Evolutionary conservation across 768 basidiomycete genomes (phyloP), one percentile per base, ranked within the genome.

Genomic region (Lactarius trivialis): DNA sequence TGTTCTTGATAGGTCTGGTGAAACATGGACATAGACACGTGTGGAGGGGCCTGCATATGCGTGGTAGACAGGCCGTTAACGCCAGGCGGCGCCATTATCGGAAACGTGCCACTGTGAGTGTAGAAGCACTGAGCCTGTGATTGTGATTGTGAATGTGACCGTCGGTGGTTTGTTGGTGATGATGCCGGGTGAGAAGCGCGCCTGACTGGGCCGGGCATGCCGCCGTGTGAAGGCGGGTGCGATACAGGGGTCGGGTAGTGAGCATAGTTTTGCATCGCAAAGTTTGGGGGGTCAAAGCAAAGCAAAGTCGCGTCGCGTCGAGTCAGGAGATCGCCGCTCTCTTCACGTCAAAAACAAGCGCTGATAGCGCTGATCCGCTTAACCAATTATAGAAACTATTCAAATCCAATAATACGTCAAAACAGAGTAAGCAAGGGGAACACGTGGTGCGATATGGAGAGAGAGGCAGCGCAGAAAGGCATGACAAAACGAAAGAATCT

Each of bases 21-120:
- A 56, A 43, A 19, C n/a, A 33, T 14, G 3, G 34, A 55, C 52
- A 34, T 9, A 4, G 34, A 55, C 61, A 63, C 57, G 56, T 49
- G 43, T 34, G 8, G 11, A 21, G 34, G 56, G 61, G 37, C 28
- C 28, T 24, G 57, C 30, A 55, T 24, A 55, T 30, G 61, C 52
- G 30, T 49, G 57, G 34, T 36, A 14, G 32, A 32, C 33, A 21
- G 39, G 36, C 30, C 28, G 17, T 26, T 7, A 14, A 34, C 51
- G 36, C 33, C 33, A 45, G 50, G 41, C 17, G 37, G 17, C 17
- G 3, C 43, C 21, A n/a, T 45, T 11, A 45, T 21, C 19, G 30
- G n/a, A 2, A 19, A 19, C 2, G 30, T 4, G 5, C 4, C 2
- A 11, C 33, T 3, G 3, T 7, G 6, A 5, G 34, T 1, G 21